These are phyloP conservation scores for Ascosphaera apis DNA, from an alignment of 2,329 filamentous ascomycete species.

Conservation along the genomic window DNA sequence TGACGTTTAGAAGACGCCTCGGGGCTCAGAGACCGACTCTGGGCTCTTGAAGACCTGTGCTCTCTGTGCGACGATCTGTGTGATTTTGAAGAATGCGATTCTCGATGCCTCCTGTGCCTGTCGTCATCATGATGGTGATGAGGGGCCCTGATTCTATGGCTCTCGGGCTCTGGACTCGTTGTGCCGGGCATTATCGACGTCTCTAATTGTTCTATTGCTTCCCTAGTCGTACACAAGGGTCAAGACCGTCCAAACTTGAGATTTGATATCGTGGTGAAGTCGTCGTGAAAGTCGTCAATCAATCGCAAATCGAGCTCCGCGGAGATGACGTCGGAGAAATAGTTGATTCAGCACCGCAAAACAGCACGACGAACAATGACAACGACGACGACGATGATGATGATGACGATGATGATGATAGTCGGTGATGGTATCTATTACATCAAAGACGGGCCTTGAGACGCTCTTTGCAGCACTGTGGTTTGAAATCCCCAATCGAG, in stretches of 20 bases:
- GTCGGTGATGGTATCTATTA: too few species aligned
- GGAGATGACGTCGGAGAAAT: background rate
- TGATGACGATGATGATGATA: too few species aligned
- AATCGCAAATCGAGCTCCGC: background rate
- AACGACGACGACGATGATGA: too few species aligned
- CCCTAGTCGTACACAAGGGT: too few species aligned
- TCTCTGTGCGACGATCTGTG: constrained; percentile 2
- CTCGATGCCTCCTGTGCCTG: constrained; percentile 1
- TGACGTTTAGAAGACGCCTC: constrained; percentile 7
- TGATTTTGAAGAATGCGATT: constrained; percentile 4
- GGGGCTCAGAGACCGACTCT: constrained; percentile 3
- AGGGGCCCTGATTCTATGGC: background rate
- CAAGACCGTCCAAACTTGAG: too few species aligned
- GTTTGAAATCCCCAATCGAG: too few species aligned
- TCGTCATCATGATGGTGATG: constrained; percentile 2
- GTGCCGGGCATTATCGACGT: background rate
- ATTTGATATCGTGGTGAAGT: too few species aligned
- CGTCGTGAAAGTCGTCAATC: background rate
- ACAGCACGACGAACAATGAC: too few species aligned
- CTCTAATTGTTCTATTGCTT: background rate
- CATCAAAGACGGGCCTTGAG: too few species aligned
- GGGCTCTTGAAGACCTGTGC: constrained; percentile 3
- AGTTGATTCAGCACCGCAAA: background rate
- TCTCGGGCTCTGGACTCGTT: background rate
- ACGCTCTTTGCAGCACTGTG: too few species aligned